Evolutionary conservation across 306 rosid species (phyloP).

Genomic region (Trifolium fragiferum): DNA sequence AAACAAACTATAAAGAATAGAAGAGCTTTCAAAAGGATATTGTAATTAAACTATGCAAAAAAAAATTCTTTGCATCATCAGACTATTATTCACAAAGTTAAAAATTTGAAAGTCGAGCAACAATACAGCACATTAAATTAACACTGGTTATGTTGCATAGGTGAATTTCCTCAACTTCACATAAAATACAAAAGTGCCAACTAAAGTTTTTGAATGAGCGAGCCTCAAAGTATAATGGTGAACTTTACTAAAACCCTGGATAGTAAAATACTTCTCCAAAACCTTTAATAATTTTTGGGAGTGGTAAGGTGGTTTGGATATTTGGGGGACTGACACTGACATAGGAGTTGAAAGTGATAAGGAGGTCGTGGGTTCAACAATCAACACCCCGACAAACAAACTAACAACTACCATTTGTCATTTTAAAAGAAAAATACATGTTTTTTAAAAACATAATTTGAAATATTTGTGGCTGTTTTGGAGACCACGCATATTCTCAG

Average conservation of each 20-base stretch:
- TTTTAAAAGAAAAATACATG: no score
- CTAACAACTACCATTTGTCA: no score
- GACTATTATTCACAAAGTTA: conserved; percentile 2
- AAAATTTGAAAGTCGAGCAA: conserved; percentile 10
- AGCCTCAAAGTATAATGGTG: neutral
- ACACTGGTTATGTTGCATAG: neutral
- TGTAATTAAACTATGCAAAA: neutral
- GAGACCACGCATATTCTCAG: no score
- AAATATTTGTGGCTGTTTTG: no score
- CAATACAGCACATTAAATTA: conserved; percentile 1
- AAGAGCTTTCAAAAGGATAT: conserved; percentile 18
- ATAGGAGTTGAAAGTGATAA: no score
- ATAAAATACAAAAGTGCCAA: neutral
- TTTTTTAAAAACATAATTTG: no score
- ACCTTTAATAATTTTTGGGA: neutral
- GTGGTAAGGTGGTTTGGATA: no score
- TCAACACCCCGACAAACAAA: no score
- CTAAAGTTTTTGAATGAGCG: neutral
- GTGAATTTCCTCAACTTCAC: neutral
- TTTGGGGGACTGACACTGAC: no score
- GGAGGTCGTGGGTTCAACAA: no score
- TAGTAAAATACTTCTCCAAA: neutral
- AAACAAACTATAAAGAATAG: conserved; percentile 4
- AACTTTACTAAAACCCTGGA: neutral
- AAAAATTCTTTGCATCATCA: conserved; percentile 1